phyloP scores from a whole-genome alignment of 2,329 filamentous ascomycete genomes.

The Teratosphaeria gauchensis region DNA sequence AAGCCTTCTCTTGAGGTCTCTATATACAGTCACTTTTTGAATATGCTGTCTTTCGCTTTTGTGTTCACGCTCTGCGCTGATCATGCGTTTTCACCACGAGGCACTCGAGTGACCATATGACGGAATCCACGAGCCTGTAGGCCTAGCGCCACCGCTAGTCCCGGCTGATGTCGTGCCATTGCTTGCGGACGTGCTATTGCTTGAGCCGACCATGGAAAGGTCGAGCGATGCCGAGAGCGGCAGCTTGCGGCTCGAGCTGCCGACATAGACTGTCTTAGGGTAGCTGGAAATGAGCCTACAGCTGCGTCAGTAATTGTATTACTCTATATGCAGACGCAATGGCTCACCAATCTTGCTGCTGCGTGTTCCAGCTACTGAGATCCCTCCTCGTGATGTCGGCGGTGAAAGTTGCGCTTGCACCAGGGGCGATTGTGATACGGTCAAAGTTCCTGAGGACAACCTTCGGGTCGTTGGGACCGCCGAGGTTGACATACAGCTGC shows the following conservation, averaged over 20 bases:
- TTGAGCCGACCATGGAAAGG: not conserved
- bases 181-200: not conserved
- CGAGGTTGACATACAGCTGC: conserved; percentile 69
- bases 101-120: not conserved
- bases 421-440: conserved; percentile 60
- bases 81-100: not conserved
- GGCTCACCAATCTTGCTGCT: conserved; percentile 64
- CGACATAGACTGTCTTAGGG: conserved; percentile 52
- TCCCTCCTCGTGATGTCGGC: conserved; percentile 68
- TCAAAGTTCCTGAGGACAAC: conserved; percentile 71
- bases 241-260: conserved; percentile 49
- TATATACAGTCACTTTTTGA: not conserved
- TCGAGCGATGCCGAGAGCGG: conserved; percentile 30
- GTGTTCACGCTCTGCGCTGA: not conserved
- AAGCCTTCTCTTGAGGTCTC: not conserved
- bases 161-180: not conserved
- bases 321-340: not conserved
- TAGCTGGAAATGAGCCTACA: conserved; percentile 44
- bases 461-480: conserved; percentile 61
- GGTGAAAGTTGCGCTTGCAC: conserved; percentile 56
- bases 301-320: not conserved
- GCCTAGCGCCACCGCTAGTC: not conserved
- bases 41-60: not conserved
- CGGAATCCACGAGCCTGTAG: not conserved
- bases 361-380: conserved; percentile 75